Evolutionary conservation across 1,139 yeast species (phyloP).

Genomic region (Eremothecium gossypii): DNA sequence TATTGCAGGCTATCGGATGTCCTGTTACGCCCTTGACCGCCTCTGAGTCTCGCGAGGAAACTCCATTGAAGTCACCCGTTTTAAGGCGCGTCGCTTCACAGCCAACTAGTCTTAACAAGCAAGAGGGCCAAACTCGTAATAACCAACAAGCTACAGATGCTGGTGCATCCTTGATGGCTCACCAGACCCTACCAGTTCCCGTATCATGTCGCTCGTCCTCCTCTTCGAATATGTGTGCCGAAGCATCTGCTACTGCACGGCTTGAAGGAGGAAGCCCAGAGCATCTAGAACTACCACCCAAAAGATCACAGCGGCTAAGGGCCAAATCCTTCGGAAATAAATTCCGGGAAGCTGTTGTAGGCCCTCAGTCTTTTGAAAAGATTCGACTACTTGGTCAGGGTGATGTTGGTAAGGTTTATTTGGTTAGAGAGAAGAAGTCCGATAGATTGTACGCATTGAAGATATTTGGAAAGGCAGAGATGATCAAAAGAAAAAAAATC

Average conservation of each 20-base stretch:
- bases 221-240: background rate
- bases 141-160: background rate
- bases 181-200: background rate
- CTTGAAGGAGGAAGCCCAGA: background rate
- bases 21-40: background rate
- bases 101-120: background rate
- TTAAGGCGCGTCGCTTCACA: slow-evolving; percentile 3
- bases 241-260: too few relatives aligned
- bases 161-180: background rate
- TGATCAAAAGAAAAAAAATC: slow-evolving; percentile 90
- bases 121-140: background rate
- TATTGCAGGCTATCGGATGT: background rate
- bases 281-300: slow-evolving; percentile 5
- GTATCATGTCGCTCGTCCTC: background rate
- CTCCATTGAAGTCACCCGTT: background rate
- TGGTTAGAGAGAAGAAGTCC: slow-evolving; percentile 74
- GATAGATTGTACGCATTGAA: slow-evolving; percentile 86
- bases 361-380: slow-evolving; percentile 81
- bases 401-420: slow-evolving; percentile 92
- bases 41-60: background rate
- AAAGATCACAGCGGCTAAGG: slow-evolving; percentile 38
- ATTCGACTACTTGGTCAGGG: slow-evolving; percentile 87
- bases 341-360: slow-evolving; percentile 68
- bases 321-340: slow-evolving; percentile 48
- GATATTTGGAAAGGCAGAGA: slow-evolving; percentile 79